Evolutionary conservation across 192 early-diverging fungal species (phyloP).

Genomic region (Backusella parvicylindrica): DNA sequence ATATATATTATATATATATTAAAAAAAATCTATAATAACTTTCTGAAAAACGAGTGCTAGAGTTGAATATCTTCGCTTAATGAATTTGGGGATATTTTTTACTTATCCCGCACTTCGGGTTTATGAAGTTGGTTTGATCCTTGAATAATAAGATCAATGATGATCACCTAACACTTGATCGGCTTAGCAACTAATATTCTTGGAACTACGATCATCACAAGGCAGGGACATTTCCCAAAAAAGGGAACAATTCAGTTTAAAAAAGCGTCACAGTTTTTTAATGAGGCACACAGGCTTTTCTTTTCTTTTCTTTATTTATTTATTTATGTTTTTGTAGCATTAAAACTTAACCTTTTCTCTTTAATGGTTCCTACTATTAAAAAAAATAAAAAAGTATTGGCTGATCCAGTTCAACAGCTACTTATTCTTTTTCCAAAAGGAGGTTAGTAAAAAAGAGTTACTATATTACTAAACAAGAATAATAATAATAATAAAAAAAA

Average conservation of each 20-base stretch:
- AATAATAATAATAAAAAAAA: neutral
- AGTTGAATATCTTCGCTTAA: too few species aligned
- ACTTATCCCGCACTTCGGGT: too few species aligned
- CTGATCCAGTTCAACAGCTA: conserved; percentile 4
- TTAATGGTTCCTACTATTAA: neutral
- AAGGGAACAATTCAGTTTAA: neutral
- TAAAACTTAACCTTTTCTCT: neutral
- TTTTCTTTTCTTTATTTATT: neutral
- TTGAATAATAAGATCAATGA: too few species aligned
- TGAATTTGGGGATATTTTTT: too few species aligned
- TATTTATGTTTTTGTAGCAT: neutral
- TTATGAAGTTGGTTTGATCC: too few species aligned
- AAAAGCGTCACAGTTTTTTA: neutral
- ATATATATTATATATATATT: too few species aligned
- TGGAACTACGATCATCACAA: neutral
- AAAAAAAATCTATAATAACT: too few species aligned
- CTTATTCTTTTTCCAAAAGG: conserved; percentile 11
- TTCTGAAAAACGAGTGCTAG: too few species aligned
- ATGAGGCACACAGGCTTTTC: neutral
- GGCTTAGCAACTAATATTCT: too few species aligned
- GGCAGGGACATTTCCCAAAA: neutral
- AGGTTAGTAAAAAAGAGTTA: neutral
- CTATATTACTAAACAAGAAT: neutral
- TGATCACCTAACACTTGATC: too few species aligned
- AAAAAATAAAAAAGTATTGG: neutral